These are phyloP conservation scores for Fusarium haematococcum DNA, from an alignment of 2,329 filamentous ascomycete species.

Conservation along the genomic window DNA sequence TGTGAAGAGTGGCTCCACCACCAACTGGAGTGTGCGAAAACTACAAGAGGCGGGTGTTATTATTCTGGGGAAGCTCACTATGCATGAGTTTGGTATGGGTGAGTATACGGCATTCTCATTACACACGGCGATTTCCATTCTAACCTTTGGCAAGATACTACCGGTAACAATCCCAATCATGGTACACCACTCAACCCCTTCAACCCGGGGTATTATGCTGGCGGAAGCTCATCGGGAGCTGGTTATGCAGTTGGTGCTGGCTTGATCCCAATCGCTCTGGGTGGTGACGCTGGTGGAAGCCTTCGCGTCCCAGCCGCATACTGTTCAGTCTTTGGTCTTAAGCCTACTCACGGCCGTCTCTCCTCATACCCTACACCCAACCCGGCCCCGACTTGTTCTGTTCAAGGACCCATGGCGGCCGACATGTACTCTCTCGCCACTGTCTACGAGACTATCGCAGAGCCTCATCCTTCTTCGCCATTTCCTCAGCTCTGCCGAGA, in stretches of 20 bases:
- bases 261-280: conserved; percentile 77
- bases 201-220: conserved; percentile 77
- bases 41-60: conserved; percentile 77
- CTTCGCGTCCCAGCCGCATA: conserved; percentile 78
- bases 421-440: conserved; percentile 75
- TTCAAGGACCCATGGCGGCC: conserved; percentile 74
- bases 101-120: no score
- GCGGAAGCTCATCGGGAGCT: conserved; percentile 79
- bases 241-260: conserved; percentile 76
- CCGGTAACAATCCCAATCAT: conserved; percentile 77
- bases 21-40: conserved; percentile 77
- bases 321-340: conserved; percentile 80
- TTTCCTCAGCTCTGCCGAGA: conserved; percentile 60
- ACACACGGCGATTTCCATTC: not conserved
- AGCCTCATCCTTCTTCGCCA: conserved; percentile 68
- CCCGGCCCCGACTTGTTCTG: conserved; percentile 70
- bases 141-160: conserved; percentile 65
- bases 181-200: conserved; percentile 83
- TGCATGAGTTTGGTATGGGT: conserved; percentile 82
- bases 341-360: conserved; percentile 75
- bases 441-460: conserved; percentile 72
- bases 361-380: conserved; percentile 70
- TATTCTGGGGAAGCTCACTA: conserved; percentile 76
- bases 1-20: conserved; percentile 53
- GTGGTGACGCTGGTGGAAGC: conserved; percentile 78